A percentile compares a stretch with the other conserved stretches of the same genome.
phyloP scores from a whole-genome alignment of 352 stramenopile genomes.

The Phytophthora nicotianae region DNA sequence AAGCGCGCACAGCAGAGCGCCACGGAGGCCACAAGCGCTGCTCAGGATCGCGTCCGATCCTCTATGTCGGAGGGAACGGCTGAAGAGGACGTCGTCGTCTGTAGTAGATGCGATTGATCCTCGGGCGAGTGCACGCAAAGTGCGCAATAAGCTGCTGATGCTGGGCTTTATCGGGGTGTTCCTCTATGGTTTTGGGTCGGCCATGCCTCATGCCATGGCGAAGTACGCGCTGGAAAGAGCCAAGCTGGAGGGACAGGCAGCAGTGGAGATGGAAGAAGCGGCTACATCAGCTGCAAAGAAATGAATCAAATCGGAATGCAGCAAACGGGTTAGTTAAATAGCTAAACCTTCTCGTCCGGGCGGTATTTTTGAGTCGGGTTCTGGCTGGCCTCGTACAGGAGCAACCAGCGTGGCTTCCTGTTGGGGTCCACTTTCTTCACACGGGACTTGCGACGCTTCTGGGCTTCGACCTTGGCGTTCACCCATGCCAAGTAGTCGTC shows the following conservation, averaged over 20 bases:
- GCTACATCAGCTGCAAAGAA: constrained; percentile 20
- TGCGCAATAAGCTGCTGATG: constrained; percentile 64
- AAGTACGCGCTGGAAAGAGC: constrained; percentile 72
- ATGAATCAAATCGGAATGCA: constrained; percentile 19
- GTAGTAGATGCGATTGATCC: constrained; percentile 64
- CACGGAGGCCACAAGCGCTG: constrained; percentile 26
- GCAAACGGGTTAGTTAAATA: constrained; percentile 14
- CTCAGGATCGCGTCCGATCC: constrained; percentile 45
- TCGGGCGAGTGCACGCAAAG: constrained; percentile 36
- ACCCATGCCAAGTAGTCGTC: constrained; percentile 78
- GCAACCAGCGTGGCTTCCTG: constrained; percentile 71
- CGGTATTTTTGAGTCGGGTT: constrained; percentile 34
- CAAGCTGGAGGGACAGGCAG: constrained; percentile 52
- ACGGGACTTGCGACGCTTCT: constrained; percentile 46
- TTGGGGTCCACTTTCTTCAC: constrained; percentile 52
- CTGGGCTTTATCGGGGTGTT: constrained; percentile 70
- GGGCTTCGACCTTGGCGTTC: constrained; percentile 61
- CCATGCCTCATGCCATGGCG: constrained; percentile 62
- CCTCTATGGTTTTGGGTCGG: constrained; percentile 77
- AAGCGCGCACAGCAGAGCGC: constrained; percentile 35
- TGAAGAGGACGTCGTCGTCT: constrained; percentile 53
- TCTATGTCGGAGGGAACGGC: constrained; percentile 48
- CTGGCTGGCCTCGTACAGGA: constrained; percentile 75
- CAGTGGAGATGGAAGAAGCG: constrained; percentile 10
- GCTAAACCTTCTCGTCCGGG: constrained; percentile 36